Evolutionary conservation across 441 rosid genomes (phyloP), one percentile per base, ranked within the genome.

Genomic region (Brassica hybrid): DNA sequence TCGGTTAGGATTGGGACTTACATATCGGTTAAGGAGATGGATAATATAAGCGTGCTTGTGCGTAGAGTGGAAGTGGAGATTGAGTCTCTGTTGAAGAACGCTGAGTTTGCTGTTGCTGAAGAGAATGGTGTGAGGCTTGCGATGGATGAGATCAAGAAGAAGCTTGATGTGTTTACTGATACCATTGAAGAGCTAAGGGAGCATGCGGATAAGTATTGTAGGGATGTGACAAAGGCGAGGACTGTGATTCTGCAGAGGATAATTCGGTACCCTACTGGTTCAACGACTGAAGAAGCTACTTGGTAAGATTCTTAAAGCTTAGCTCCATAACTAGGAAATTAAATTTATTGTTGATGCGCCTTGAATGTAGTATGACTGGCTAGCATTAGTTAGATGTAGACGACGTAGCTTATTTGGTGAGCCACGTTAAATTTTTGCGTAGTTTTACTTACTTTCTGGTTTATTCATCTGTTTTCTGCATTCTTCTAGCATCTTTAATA

Each of bases 61-160:
- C 73, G 56, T 61, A 83, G 68, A 76, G 74, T 87, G 38, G 83
- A 87, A 81, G 81, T 87, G 3, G 78, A 80, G 78, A 84, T 90
- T 0, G 88, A 84, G 12, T 81, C 86, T 25, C 13, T 88, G 54
- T 61, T 86, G 83, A 66, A 77, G 58, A 80, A 71, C 45, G 86
- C 86, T 58, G 81, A 84, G 77, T 80, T 94, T 74, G 91, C 88
- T 19, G 70, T 68, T 6, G 30, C 64, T 10, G 89, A 89, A 14
- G 88, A 86, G 69, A 83, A 78, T 5, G 84, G 79, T 0, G 79
- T 90, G 85, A 85, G 72, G 78, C 76, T 88, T 32, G 91, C 83
- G 0, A 84, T 89, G 45, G 89, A 81, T 11, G 94, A 89, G 80
- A 89, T 89, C 76, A 88, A 80, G 87, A 89, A 78, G 84, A 85